Conservation (phyloP, 192 early-diverging fungal genomes). For the Lobosporangium transversale region DNA sequence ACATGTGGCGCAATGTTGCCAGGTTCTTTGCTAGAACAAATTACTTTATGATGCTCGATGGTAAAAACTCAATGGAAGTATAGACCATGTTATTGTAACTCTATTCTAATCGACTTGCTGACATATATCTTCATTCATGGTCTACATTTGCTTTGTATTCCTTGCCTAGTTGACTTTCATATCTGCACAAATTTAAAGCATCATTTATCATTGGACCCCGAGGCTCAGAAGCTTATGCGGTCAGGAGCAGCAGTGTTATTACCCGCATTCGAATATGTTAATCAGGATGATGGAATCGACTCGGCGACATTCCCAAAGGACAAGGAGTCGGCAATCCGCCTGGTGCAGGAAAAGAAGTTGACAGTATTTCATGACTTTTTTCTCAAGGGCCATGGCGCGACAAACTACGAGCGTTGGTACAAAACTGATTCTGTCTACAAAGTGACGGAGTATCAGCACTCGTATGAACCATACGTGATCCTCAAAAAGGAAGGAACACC, state of each 20-base stretch:
- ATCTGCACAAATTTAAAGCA: conserved; percentile 63
- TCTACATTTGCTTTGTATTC: too few relatives aligned
- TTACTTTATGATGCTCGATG: conserved; percentile 70
- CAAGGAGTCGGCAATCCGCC: conserved; percentile 53
- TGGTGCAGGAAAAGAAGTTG: conserved; percentile 54
- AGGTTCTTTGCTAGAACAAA: conserved; percentile 69
- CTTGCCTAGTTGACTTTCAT: conserved; percentile 63
- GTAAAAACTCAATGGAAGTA: background rate
- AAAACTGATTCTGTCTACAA: conserved; percentile 57
- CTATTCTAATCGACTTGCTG: background rate
- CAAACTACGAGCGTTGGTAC: conserved; percentile 64
- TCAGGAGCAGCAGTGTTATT: conserved; percentile 59
- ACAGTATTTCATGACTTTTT: conserved; percentile 63
- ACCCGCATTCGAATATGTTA: conserved; percentile 66
- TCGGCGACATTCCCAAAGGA: conserved; percentile 60
- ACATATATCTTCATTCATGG: background rate
- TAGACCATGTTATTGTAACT: background rate
- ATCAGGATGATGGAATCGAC: conserved; percentile 60
- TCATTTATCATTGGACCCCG: conserved; percentile 44
- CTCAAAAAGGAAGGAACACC: conserved; percentile 60
- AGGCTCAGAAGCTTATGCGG: conserved; percentile 51
- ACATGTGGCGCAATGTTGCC: conserved; percentile 72
- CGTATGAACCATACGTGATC: conserved; percentile 69
- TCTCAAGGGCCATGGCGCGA: conserved; percentile 62
- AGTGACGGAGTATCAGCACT: conserved; percentile 62